Conservation (phyloP, 805 yeast genomes). For the Saturnispora saitoi region DNA sequence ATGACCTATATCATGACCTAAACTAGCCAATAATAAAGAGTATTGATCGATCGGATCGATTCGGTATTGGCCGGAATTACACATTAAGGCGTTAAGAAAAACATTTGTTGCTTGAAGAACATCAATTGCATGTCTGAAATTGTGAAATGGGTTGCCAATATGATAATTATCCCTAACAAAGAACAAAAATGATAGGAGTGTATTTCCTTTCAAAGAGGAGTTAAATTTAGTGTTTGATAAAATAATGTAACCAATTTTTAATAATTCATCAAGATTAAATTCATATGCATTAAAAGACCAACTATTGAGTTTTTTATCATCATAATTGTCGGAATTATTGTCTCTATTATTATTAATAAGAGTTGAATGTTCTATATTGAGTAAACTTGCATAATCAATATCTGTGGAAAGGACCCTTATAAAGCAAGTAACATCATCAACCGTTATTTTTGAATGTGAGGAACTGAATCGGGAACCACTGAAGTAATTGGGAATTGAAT, state of each 20-base stretch:
- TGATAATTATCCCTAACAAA: conserved; percentile 72
- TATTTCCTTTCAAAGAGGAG: background rate
- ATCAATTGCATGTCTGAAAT: conserved; percentile 92
- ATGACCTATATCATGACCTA: conserved; percentile 95
- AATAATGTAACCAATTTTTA: conserved; percentile 50
- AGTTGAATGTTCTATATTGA: conserved; percentile 16
- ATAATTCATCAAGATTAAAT: conserved; percentile 54
- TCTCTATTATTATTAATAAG: no score
- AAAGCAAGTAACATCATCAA: conserved; percentile 8
- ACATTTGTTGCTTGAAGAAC: conserved; percentile 85
- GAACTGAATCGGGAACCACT: background rate
- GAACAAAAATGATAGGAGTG: conserved; percentile 37
- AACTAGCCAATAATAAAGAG: conserved; percentile 65
- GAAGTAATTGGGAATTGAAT: conserved; percentile 30
- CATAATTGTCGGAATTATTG: no score
- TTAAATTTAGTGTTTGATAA: conserved; percentile 24
- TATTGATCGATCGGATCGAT: conserved; percentile 34
- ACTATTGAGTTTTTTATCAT: conserved; percentile 33
- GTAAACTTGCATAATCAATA: conserved; percentile 24
- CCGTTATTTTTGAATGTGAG: background rate
- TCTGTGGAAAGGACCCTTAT: conserved; percentile 20
- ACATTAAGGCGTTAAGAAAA: conserved; percentile 24
- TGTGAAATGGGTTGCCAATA: conserved; percentile 85
- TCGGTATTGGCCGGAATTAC: background rate
- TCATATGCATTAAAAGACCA: conserved; percentile 72